phyloP scores from a whole-genome alignment of 106 monocot species.

The Dendrobium catenatum region DNA sequence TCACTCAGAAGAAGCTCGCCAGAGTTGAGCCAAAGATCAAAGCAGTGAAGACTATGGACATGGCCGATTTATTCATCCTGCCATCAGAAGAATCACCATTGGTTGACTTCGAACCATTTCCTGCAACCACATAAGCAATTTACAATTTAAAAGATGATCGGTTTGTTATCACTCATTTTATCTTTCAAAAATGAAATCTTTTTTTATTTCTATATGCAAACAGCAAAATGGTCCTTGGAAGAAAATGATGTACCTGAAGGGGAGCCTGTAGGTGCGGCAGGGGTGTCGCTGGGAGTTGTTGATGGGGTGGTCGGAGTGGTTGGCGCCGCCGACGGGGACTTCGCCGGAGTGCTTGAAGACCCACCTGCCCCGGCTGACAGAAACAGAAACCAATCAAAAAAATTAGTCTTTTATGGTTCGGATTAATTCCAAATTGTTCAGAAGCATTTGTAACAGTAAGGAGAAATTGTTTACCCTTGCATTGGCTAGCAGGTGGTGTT shows the following conservation, averaged over 20 bases:
- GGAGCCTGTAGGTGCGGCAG: neutral
- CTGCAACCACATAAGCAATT: neutral
- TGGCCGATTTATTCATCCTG: neutral
- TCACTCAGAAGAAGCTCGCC: no score
- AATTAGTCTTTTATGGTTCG: neutral
- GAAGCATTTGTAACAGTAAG: neutral
- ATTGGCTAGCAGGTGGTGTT: conserved; percentile 45
- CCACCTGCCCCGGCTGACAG: neutral
- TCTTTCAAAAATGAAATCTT: neutral
- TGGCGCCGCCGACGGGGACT: neutral
- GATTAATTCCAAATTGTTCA: neutral
- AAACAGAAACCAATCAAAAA: neutral
- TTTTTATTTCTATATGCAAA: neutral
- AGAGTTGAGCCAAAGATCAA: neutral
- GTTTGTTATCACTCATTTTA: neutral
- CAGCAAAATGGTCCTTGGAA: neutral
- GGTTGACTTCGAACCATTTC: conserved; percentile 3
- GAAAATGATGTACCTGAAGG: neutral
- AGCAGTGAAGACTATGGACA: neutral
- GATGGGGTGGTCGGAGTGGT: conserved; percentile 10
- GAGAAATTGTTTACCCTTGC: conserved; percentile 31
- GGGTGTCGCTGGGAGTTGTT: neutral
- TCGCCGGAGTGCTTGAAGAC: neutral
- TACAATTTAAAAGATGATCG: no score
- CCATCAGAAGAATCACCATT: conserved; percentile 2